Base-by-base conservation (phyloP, 225 moss, liverwort and hornwort species). In the Sphagnum tenellum region DNA sequence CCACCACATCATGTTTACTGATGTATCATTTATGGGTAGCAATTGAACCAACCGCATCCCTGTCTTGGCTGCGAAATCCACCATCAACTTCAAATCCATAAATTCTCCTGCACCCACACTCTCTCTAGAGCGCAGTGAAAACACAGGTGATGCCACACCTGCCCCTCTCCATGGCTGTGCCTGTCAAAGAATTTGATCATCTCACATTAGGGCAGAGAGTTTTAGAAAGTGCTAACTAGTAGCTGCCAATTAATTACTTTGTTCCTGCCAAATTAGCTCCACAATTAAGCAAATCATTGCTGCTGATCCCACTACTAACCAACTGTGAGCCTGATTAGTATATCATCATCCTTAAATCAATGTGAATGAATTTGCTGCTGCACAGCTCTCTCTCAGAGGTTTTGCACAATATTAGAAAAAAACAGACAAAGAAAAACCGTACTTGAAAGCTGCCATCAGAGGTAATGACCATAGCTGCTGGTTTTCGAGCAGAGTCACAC, bases 1-100 rank as follows among this genome's bases (percentile, higher is more conserved):
- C 94, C 94, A 94, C 94, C 94, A 94, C 94, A 89, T 94, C 79
- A 84, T 80, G 54, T 89, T 94, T 0, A 94, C 94, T 58, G 91
- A 94, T 14, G 94, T 94, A 55, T 94, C 94, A 75, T 94, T 94
- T 12, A 94, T 86, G 10, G 94, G 94, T 64, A 94, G 66, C 46
- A 94, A 68, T 69, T 94, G 94, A 47, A 94, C 90, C 75, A 94
- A 70, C 49, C 90, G 90, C 81, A 91, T 81, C 57, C 89, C 87
- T 9, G 87, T 81, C 69, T 74, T 87, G 45, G 82, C 81, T 5
- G 91, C 83, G 44, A 94, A 72, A 65, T 94, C 94, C 0, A 89
- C 75, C 78, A 94, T 62, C 59, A 80, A 13, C 54, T 84, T 89
- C 66, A 94, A 68, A 65, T 94, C 94, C 73, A 94, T 61, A 70